phyloP scores from a whole-genome alignment of 2,329 filamentous ascomycete genomes.

The Cladobotryum mycophilum region DNA sequence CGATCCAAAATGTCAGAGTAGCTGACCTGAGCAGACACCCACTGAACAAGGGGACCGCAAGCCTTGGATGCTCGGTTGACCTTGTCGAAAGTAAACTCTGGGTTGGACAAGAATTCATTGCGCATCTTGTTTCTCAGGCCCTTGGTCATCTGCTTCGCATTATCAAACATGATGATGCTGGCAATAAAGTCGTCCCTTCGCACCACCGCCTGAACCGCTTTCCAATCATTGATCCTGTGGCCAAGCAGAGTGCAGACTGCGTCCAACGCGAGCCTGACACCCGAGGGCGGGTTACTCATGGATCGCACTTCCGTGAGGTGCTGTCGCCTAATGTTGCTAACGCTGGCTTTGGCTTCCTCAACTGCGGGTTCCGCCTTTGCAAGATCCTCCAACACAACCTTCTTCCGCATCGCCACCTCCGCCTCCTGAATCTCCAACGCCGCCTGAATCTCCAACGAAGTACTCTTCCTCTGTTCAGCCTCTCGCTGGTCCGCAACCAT shows the following conservation, averaged over 20 bases:
- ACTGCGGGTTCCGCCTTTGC: conserved; percentile 91
- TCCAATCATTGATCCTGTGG: conserved; percentile 87
- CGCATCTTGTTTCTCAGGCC: conserved; percentile 79
- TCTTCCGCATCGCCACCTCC: conserved; percentile 74
- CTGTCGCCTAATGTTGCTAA: conserved; percentile 96
- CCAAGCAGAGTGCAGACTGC: conserved; percentile 94
- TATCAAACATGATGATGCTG: conserved; percentile 96
- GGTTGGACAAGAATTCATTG: conserved; percentile 83
- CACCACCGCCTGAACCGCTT: conserved; percentile 79
- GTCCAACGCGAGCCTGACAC: conserved; percentile 87
- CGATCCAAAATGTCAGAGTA: conserved; percentile 97
- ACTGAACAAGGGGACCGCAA: conserved; percentile 92
- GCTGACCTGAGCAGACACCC: conserved; percentile 93
- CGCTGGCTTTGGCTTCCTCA: conserved; percentile 85
- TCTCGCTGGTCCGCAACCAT: conserved; percentile 96
- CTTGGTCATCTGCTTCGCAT: conserved; percentile 89
- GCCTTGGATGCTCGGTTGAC: conserved; percentile 96
- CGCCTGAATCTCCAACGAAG: conserved; percentile 81
- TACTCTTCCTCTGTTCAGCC: conserved; percentile 83
- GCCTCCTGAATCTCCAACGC: conserved; percentile 84
- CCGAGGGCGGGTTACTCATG: conserved; percentile 86
- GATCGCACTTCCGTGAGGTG: conserved; percentile 96
- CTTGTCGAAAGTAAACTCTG: conserved; percentile 93
- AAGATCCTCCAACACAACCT: conserved; percentile 81
- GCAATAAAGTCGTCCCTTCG: conserved; percentile 95